A percentile compares a stretch with the other conserved stretches of the same genome.
Conservation (phyloP, 345 rosid species). For the Toxicodendron radicans region DNA sequence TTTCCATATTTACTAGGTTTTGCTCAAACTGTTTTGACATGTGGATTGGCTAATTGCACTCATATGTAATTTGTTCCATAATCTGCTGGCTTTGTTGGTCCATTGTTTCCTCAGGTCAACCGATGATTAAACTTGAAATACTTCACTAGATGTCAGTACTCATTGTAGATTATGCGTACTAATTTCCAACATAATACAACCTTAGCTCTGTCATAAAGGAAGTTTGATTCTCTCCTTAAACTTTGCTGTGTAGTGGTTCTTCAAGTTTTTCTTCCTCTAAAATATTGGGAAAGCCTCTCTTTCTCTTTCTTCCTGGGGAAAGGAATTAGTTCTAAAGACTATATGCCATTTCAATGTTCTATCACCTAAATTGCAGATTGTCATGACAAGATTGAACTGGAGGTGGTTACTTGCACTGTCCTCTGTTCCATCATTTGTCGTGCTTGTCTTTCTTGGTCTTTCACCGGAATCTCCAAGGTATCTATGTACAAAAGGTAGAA, state of each 20-base stretch:
- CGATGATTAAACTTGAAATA: too few relatives aligned
- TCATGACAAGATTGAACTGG: conserved; percentile 62
- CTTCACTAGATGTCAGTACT: too few relatives aligned
- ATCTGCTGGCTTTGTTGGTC: not conserved
- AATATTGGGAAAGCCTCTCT: too few relatives aligned
- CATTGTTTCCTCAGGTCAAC: not conserved
- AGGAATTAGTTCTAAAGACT: not conserved
- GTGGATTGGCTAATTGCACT: not conserved
- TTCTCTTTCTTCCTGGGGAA: not conserved
- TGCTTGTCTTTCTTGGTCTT: conserved; percentile 41
- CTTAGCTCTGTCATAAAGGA: too few relatives aligned
- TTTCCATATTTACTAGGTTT: too few relatives aligned
- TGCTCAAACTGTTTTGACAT: not conserved
- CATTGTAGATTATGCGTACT: too few relatives aligned
- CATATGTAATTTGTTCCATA: not conserved
- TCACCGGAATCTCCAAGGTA: conserved; percentile 69
- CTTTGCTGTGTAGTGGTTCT: too few relatives aligned
- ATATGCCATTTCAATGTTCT: conserved; percentile 1
- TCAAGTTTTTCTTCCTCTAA: not conserved
- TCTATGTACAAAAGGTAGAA: conserved; percentile 48
- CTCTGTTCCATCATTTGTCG: conserved; percentile 53
- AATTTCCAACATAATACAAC: not conserved
- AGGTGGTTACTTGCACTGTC: conserved; percentile 67
- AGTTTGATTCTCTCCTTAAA: too few relatives aligned
- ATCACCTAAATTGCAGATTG: conserved; percentile 28